Conservation (phyloP, 2,329 filamentous ascomycete genomes). For the Cryphonectria parasitica region DNA sequence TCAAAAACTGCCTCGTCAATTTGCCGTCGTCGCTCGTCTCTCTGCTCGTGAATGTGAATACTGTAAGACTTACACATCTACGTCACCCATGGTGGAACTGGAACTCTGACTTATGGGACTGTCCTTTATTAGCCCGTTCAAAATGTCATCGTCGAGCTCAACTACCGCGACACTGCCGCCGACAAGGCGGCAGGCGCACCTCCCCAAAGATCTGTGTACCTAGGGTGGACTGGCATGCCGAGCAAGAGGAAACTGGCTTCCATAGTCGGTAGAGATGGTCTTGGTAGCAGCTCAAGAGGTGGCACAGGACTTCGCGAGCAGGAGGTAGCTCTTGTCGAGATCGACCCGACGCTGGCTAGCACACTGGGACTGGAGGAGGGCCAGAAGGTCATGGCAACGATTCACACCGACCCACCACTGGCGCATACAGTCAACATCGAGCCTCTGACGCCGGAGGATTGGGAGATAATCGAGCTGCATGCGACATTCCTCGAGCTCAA, state of each 20-base stretch:
- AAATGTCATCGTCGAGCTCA: constrained; percentile 94
- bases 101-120: constrained; percentile 31
- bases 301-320: constrained; percentile 68
- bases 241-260: constrained; percentile 82
- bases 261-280: constrained; percentile 74
- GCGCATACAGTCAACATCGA: constrained; percentile 97
- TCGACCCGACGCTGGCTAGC: constrained; percentile 82
- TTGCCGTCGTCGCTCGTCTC: constrained; percentile 83
- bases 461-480: constrained; percentile 98
- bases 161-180: constrained; percentile 65
- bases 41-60: constrained; percentile 85
- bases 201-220: constrained; percentile 71
- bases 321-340: constrained; percentile 77
- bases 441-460: constrained; percentile 90
- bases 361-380: constrained; percentile 79
- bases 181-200: constrained; percentile 48
- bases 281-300: constrained; percentile 62
- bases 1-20: constrained; percentile 96
- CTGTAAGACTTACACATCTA: constrained; percentile 59
- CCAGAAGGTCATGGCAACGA: constrained; percentile 70
- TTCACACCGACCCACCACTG: constrained; percentile 89
- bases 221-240: constrained; percentile 98
- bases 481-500: constrained; percentile 95
- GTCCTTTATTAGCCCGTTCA: constrained; percentile 71
- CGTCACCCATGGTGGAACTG: neutral